Evolutionary conservation across 2,329 filamentous ascomycete species (phyloP).

Genomic region (Fusarium heterosporum): DNA sequence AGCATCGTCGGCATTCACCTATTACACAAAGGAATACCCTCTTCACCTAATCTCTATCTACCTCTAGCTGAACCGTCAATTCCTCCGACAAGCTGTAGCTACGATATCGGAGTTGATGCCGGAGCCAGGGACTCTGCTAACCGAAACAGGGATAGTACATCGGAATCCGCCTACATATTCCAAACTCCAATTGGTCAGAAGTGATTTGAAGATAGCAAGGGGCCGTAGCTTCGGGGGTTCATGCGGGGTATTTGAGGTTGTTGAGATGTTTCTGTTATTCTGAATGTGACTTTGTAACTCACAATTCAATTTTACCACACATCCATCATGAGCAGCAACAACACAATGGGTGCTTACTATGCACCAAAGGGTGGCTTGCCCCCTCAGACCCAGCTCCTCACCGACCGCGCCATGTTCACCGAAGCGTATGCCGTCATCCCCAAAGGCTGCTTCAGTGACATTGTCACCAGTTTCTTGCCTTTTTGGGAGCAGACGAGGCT

Average conservation of each 20-base stretch:
- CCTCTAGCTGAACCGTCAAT: too few relatives aligned
- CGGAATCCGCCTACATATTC: background rate
- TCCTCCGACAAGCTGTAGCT: background rate
- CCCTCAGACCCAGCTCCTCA: conserved; percentile 29
- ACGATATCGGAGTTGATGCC: background rate
- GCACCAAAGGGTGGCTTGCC: conserved; percentile 31
- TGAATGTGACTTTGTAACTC: background rate
- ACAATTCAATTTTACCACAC: background rate
- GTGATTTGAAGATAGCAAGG: background rate
- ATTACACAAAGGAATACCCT: too few relatives aligned
- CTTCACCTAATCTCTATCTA: too few relatives aligned
- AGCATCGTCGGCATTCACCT: too few relatives aligned
- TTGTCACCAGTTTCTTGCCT: conserved; percentile 30
- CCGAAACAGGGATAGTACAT: background rate
- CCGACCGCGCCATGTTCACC: conserved; percentile 34
- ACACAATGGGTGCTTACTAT: conserved; percentile 24
- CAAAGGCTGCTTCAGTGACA: conserved; percentile 35
- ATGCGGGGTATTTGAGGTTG: conserved; percentile 7
- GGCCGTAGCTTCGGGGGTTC: background rate
- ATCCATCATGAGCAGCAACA: conserved; percentile 11
- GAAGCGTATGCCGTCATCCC: conserved; percentile 35
- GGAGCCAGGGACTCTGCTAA: background rate
- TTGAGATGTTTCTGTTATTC: background rate
- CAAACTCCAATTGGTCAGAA: background rate
- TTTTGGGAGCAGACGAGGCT: conserved; percentile 33